Base-by-base conservation (phyloP, 441 rosid species). In the Gossypium lobatum region DNA sequence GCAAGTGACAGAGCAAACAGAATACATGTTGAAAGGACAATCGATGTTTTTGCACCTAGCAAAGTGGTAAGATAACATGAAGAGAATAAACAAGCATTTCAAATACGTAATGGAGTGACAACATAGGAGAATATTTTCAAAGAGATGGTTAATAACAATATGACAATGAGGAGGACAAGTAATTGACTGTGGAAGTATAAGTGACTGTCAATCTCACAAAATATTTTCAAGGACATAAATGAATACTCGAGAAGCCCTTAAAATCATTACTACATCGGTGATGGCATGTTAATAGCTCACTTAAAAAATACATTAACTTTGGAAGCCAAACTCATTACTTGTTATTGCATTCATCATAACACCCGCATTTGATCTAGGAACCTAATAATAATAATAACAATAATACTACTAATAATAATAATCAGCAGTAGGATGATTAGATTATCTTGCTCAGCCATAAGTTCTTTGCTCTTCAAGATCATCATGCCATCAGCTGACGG, bases 1-100 rank as follows among this genome's bases (percentile, higher is more conserved):
- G 81, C 60, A 46, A 93, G 84, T 60, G 96, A 90, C 71, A 95
- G 54, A 70, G 79, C 83, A 79, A 87, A 81, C 78, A 89, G 48
- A 73, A 81, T 64, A 66, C 78, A 88, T 37, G 85, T 66, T 75
- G 85, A 85, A 34, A 90, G 58, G 75, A 86, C 81, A 71, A 91
- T 70, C 11, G 84, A 77, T 70, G 64, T 60, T 88, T 89, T 95
- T 71, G 92, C 96, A 80, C 96, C 98, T 91, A 69, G 67, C 73
- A 85, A 60, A 82, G 11, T 37, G n/a, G 42, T 62, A 1, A 73
- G 62, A 74, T 16, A 37, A 55, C 63, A 53, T 37, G 21, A 34
- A 65, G 14, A 55, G 64, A 74, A 74, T 55, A 74, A 64, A 53
- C 37, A 39, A n/a, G 16, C 16, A 59, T 14, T 42, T 59, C 37